These are phyloP conservation scores for Phyllostachys edulis DNA, from an alignment of 176 grass and related monocot species.

Conservation along the genomic window DNA sequence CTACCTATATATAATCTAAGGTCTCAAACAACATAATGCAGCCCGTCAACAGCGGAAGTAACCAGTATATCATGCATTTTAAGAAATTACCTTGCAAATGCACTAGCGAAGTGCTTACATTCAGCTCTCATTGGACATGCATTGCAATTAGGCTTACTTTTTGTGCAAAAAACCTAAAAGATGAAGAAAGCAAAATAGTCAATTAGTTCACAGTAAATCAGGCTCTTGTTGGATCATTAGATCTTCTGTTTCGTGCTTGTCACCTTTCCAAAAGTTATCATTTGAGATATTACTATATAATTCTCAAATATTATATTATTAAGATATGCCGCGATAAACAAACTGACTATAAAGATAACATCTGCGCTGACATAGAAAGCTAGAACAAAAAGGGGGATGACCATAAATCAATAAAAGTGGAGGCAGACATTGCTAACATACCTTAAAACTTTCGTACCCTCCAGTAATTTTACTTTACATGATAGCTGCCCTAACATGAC, in stretches of 20 bases:
- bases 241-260: constrained; percentile 10
- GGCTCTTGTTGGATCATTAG: not conserved
- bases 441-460: too few species aligned
- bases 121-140: constrained; percentile 90
- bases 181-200: not conserved
- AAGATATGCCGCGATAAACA: too few species aligned
- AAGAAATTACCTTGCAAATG: constrained; percentile 70
- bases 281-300: too few species aligned
- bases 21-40: not conserved
- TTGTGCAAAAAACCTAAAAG: constrained; percentile 84
- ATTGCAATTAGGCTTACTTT: constrained; percentile 92
- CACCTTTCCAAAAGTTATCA: constrained; percentile 99
- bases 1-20: not conserved
- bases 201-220: constrained; percentile 21
- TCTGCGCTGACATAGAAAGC: too few species aligned
- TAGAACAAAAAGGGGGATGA: too few species aligned
- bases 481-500: too few species aligned
- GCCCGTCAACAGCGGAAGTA: not conserved
- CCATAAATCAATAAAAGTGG: too few species aligned
- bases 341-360: too few species aligned
- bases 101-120: constrained; percentile 94
- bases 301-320: too few species aligned
- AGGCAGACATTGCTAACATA: too few species aligned
- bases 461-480: too few species aligned
- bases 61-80: constrained; percentile 18